A percentile compares a stretch with the other conserved stretches of the same genome.
phyloP scores from a whole-genome alignment of 2,329 filamentous ascomycete species.

The Epichloe sibirici region DNA sequence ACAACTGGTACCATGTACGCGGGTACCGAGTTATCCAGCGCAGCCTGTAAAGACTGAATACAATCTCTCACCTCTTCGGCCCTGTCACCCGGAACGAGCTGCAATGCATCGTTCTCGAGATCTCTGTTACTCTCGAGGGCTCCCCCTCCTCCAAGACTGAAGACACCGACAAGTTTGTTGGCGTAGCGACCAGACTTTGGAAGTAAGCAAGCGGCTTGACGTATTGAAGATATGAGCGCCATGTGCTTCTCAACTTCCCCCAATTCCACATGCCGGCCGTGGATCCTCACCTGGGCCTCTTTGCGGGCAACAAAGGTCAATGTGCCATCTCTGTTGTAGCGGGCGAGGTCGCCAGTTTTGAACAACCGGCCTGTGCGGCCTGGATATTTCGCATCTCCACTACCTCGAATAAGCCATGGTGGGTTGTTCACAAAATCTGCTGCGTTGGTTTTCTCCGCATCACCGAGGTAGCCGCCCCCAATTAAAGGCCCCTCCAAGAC shows the following conservation, averaged over 20 bases:
- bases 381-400: constrained; percentile 1
- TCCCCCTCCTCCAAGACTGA: background rate
- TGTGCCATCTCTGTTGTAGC: constrained; percentile 21
- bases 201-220: background rate
- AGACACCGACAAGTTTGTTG: constrained; percentile 5
- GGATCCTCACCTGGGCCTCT: constrained; percentile 43
- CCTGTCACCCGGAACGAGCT: background rate
- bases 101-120: background rate
- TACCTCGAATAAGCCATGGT: constrained; percentile 5
- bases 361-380: constrained; percentile 9
- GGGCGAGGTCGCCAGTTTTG: constrained; percentile 12
- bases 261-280: constrained; percentile 41
- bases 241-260: constrained; percentile 11
- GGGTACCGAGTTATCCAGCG: background rate
- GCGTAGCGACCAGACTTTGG: constrained; percentile 1
- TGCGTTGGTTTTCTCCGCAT: constrained; percentile 5
- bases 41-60: background rate
- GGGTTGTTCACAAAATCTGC: constrained; percentile 7
- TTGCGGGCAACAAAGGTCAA: constrained; percentile 35
- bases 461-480: constrained; percentile 12
- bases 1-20: background rate
- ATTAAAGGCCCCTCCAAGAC: constrained; percentile 16
- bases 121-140: background rate
- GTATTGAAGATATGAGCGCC: background rate
- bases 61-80: background rate